Conservation (phyloP, 139 green algal species). For the Protoeuglena noctilucae region DNA sequence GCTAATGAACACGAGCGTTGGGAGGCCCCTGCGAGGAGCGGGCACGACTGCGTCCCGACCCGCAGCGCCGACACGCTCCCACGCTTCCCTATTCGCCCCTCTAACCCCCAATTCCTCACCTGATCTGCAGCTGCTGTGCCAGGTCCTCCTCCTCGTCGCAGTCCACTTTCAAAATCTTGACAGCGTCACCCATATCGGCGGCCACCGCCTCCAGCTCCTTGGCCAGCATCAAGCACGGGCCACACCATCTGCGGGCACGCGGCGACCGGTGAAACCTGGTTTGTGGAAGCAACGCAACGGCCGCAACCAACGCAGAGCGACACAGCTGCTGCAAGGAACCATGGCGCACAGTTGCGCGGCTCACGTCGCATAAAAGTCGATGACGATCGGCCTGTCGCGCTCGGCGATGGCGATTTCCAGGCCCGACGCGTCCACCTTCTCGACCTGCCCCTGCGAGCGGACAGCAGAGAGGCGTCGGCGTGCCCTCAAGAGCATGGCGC, state of each 20-base stretch:
- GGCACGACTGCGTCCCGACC: too few relatives aligned
- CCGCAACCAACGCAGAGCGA: not conserved
- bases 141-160: slow-evolving; percentile 28
- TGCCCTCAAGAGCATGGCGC: too few relatives aligned
- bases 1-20: slow-evolving; percentile 84
- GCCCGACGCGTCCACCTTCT: too few relatives aligned
- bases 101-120: too few relatives aligned
- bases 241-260: slow-evolving; percentile 17
- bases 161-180: slow-evolving; percentile 7
- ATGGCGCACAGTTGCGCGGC: slow-evolving; percentile 1
- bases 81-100: too few relatives aligned
- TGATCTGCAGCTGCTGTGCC: slow-evolving; percentile 66
- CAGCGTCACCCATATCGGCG: not conserved
- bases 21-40: too few relatives aligned
- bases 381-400: slow-evolving; percentile 53
- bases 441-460: too few relatives aligned
- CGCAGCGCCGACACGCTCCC: too few relatives aligned
- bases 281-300: not conserved
- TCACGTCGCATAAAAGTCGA: slow-evolving; percentile 92
- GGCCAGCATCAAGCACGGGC: slow-evolving; percentile 51
- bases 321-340: slow-evolving; percentile 12
- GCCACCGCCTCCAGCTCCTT: slow-evolving; percentile 58
- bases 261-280: not conserved
- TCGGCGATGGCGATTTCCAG: slow-evolving; percentile 60
- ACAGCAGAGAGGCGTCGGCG: too few relatives aligned